These are phyloP conservation scores for Pythium apleroticum DNA, from an alignment of 352 stramenopile species.

Conservation along the genomic window DNA sequence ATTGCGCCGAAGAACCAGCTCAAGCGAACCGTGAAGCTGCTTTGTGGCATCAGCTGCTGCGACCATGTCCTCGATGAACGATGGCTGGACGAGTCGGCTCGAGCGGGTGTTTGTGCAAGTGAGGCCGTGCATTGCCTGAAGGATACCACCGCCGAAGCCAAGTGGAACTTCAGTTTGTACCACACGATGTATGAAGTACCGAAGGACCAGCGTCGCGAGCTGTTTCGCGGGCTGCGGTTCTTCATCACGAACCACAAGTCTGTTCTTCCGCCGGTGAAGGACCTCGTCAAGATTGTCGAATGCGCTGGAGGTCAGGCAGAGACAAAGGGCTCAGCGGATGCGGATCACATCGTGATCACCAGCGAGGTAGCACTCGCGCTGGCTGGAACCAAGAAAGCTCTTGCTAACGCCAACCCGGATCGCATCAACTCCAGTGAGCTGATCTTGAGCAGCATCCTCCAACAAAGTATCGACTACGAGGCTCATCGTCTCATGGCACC, in stretches of 20 bases:
- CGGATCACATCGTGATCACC: slow-evolving; percentile 48
- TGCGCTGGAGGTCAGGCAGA: slow-evolving; percentile 49
- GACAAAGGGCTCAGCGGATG: slow-evolving; percentile 39
- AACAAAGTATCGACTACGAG: slow-evolving; percentile 41
- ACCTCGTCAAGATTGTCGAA: slow-evolving; percentile 39
- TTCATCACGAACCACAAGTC: slow-evolving; percentile 57
- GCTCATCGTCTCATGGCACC: slow-evolving; percentile 18
- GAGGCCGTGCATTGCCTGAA: slow-evolving; percentile 42
- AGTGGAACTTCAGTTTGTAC: slow-evolving; percentile 50
- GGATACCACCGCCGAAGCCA: slow-evolving; percentile 40
- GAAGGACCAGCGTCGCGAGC: slow-evolving; percentile 22
- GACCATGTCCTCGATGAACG: slow-evolving; percentile 48
- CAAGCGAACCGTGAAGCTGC: slow-evolving; percentile 61
- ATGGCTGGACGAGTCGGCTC: slow-evolving; percentile 48
- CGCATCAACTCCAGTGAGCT: slow-evolving; percentile 42
- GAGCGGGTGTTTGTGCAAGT: slow-evolving; percentile 20
- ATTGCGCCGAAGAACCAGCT: slow-evolving; percentile 49
- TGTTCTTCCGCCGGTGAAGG: slow-evolving; percentile 27
- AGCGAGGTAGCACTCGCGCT: slow-evolving; percentile 32
- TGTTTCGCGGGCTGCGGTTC: slow-evolving; percentile 35
- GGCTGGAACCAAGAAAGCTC: slow-evolving; percentile 35
- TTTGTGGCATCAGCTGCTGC: slow-evolving; percentile 57
- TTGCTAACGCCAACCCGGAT: slow-evolving; percentile 19
- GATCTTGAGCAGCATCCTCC: slow-evolving; percentile 44
- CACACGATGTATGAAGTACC: slow-evolving; percentile 47